Base-by-base conservation (phyloP, 163 green algal species). In the Chlorella variabilis region DNA sequence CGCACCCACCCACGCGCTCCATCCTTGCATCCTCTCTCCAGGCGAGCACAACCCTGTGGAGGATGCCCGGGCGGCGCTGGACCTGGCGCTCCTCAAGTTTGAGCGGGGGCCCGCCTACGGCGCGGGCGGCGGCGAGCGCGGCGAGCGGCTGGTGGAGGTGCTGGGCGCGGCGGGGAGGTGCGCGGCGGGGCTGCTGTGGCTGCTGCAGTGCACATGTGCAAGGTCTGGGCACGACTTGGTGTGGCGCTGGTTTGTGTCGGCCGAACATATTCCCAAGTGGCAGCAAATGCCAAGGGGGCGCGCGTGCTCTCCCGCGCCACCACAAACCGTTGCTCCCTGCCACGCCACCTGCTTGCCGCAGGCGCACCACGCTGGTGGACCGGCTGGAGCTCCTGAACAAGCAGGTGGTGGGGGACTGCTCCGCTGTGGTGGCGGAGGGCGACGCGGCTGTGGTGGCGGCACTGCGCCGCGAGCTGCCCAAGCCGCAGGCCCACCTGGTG, bases 51-150 rank as follows among this genome's bases (percentile, higher is more conserved):
- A 98, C 88, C 94, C 88, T 25, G 80, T 93, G 0, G 87, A 94
- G 42, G 96, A 98, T 71, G 96, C 96, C 0, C 71, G 84, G 0
- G 91, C 93, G 0, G 94, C 96, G 0, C 87, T 98, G 91, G 94
- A 98, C 71, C 89, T 98, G 5, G 75, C 73, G 4, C 58, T 71
- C 23, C 68, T 86, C 33, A 75, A 79, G 51, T 41, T 80, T 54
- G 33, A 65, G 66, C 56, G 75, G 11, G 82, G 82, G 21, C 71
- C 80, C 4, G 23, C 20, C 11, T 83, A 77, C 31, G 77, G 66
- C 18, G 66, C 51, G 1, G 36, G 36, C 34, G 34, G 31, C 42
- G 39, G 36, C 20, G 77, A 77, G 36, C 54, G 65, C 25, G 75
- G 75, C 2, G 75, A 81, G 51, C 29, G 31, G 41, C 75, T 81